phyloP scores from a whole-genome alignment of 306 rosid species.

The Corylus avellana region DNA sequence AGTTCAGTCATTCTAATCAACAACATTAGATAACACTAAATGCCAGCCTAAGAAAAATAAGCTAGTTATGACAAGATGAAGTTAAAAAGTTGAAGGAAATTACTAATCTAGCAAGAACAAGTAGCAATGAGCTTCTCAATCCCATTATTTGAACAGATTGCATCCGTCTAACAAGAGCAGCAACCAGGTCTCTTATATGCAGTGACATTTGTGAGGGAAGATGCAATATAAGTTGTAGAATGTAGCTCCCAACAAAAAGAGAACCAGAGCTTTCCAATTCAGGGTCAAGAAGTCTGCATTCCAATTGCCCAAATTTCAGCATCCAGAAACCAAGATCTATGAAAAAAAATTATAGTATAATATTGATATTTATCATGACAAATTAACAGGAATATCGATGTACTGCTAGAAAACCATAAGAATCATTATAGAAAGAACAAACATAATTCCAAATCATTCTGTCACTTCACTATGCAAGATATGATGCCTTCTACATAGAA shows the following conservation, averaged over 20 bases:
- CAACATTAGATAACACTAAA: slow-evolving; percentile 6
- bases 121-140: slow-evolving; percentile 79
- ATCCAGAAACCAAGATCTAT: slow-evolving; percentile 25
- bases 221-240: slow-evolving; percentile 91
- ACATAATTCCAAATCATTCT: neutral
- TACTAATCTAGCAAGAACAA: slow-evolving; percentile 91
- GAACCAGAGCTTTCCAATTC: slow-evolving; percentile 91
- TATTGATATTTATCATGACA: neutral
- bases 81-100: slow-evolving; percentile 19
- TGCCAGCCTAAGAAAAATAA: neutral
- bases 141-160: slow-evolving; percentile 73
- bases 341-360: neutral
- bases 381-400: neutral
- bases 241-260: slow-evolving; percentile 85
- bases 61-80: slow-evolving; percentile 1
- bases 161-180: slow-evolving; percentile 88
- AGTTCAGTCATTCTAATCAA: slow-evolving; percentile 5
- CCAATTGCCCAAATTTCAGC: slow-evolving; percentile 33
- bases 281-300: slow-evolving; percentile 82
- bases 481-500: neutral
- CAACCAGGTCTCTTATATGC: slow-evolving; percentile 77
- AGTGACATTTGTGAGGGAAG: slow-evolving; percentile 81
- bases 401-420: neutral
- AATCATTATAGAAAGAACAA: neutral
- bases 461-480: neutral